phyloP scores from a whole-genome alignment of 306 rosid species.

The Abrus precatorius region DNA sequence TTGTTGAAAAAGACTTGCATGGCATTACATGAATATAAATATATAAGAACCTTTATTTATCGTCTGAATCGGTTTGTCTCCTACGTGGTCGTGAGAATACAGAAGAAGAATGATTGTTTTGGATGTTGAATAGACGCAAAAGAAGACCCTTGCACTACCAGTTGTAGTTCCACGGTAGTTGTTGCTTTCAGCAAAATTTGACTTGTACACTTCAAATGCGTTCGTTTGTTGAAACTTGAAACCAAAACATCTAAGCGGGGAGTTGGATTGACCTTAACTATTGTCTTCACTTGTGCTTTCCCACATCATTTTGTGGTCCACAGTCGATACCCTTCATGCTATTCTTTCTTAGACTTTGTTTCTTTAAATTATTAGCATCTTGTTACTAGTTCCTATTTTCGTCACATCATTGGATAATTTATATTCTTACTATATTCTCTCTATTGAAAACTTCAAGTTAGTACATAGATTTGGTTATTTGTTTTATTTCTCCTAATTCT shows the following conservation, averaged over 20 bases:
- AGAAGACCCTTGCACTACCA: constrained; percentile 21
- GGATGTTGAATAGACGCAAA: constrained; percentile 37
- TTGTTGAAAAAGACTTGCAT: neutral
- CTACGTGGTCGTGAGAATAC: constrained; percentile 2
- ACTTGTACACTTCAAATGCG: constrained; percentile 23
- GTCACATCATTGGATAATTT: neutral
- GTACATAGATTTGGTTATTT: neutral
- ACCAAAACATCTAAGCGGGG: constrained; percentile 33
- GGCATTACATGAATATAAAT: constrained; percentile 3
- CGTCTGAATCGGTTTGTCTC: neutral
- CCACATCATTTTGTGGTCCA: constrained; percentile 29
- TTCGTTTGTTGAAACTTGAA: constrained; percentile 9
- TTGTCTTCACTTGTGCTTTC: neutral
- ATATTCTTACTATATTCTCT: neutral
- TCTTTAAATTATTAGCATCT: neutral
- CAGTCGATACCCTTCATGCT: neutral
- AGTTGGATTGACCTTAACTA: constrained; percentile 16
- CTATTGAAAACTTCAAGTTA: neutral
- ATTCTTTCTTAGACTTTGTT: neutral
- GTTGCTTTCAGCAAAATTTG: constrained; percentile 36
- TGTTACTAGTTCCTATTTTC: neutral
- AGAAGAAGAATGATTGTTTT: neutral
- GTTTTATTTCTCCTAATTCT: neutral
- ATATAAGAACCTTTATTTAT: neutral
- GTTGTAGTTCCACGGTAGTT: constrained; percentile 12